Evolutionary conservation across 306 rosid genomes (phyloP), one percentile per base, ranked within the genome.

Genomic region (Hippophae rhamnoides): DNA sequence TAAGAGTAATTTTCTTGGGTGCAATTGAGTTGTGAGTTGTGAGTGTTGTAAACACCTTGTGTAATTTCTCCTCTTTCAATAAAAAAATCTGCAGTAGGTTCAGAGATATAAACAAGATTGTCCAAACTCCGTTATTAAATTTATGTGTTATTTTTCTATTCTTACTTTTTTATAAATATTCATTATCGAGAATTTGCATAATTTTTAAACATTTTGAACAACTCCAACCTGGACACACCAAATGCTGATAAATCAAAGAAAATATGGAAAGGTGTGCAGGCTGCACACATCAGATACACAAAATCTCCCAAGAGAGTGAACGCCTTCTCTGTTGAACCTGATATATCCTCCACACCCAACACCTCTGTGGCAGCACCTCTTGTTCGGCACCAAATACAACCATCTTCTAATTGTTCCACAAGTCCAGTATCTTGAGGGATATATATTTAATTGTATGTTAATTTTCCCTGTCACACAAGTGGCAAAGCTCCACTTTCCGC

Each of bases 301-400:
- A 31, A 31, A 31, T 31, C 11, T 3, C 11, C 50, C 10, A 47
- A 47, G 41, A 49, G 42, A 14, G 49, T 25, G 60, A 27, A 23
- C 53, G 81, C 95, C 97, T 90, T 85, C 13, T 84, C 78, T 10
- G 72, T 52, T 46, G 85, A 69, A 63, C 69, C 80, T 41, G 83
- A 79, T 49, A 8, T 57, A 55, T 75, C 76, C 63, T 84, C 89
- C 56, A 66, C 41, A 55, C 60, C 80, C 23, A 78, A 78, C 55
- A 75, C 68, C 78, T 83, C 88, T 60, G 71, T 58, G 65, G 92
- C 92, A 52, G 94, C 78, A 57, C 98, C 98, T 69, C 96, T 85
- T 62, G 89, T 83, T 65, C 81, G 92, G 58, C 82, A 67, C 98
- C 98, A 87, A 61, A 87, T 71, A 68, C 76, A 81, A 58, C 94